phyloP scores from a whole-genome alignment of 2,329 filamentous ascomycete species.

The Pseudogymnoascus sp. region DNA sequence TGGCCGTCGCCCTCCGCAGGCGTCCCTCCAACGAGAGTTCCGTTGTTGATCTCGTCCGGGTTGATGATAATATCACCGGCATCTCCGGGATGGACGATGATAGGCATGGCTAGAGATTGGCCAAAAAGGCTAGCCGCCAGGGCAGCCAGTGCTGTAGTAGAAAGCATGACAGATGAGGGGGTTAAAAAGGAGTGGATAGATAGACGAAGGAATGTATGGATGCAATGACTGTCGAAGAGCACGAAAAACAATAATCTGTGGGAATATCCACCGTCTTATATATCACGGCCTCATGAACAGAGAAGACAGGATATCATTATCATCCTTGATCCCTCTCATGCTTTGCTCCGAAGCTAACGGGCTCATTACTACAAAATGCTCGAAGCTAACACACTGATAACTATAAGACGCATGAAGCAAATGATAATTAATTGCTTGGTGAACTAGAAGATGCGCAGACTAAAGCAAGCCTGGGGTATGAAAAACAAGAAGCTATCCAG shows the following conservation, averaged over 20 bases:
- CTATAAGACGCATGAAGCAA: neutral
- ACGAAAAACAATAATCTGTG: neutral
- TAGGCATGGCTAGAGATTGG: neutral
- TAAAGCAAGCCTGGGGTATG: neutral
- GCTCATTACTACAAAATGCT: neutral
- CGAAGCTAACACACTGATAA: neutral
- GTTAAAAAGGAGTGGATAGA: neutral
- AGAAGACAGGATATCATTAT: neutral
- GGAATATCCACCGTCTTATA: slow-evolving; percentile 2
- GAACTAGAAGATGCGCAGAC: neutral
- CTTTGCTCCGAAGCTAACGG: neutral
- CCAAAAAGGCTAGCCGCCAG: neutral
- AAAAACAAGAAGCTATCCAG: neutral
- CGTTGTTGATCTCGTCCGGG: neutral
- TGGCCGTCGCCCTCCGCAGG: neutral
- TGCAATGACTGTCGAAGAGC: neutral
- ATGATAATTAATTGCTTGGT: neutral
- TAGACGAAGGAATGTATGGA: neutral
- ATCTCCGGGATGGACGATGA: neutral
- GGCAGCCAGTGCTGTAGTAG: neutral
- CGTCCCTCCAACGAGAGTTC: slow-evolving; percentile 1
- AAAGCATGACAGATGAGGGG: neutral
- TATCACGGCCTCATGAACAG: neutral
- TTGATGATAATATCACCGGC: neutral
- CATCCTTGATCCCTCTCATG: neutral